Base-by-base conservation (phyloP, 306 rosid species). In the Crotalaria pallida region DNA sequence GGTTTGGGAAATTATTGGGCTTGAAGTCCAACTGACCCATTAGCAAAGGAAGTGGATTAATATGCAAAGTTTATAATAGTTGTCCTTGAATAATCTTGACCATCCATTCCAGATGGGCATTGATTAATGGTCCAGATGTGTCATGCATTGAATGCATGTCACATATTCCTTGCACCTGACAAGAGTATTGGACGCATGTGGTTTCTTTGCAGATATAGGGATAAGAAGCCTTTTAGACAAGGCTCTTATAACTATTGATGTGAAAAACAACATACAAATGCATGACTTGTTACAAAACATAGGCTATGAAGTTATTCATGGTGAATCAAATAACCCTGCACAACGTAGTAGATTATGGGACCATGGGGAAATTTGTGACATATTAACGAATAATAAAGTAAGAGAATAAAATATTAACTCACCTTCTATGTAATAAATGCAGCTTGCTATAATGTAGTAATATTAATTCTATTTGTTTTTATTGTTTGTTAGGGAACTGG, bases 251-350 rank as follows among this genome's bases (percentile, higher is more conserved):
- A 47, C 15, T 0, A 27, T 71, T 1, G 11, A 7, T n/a, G 23
- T 18, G 12, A 1, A 53, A 7, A 23, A 53, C 12, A 0, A 5
- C 27, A 10, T 53, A 11, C 34, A 12, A 24, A 53, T 53, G 60
- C 79, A 66, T 58, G 78, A 51, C 8, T 10, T 58, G 34, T 17
- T 76, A 11, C 71, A 80, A 12, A 10, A 50, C 12, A 36, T 64
- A 58, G 84, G 78, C 9, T 6, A 16, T 24, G 29, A 15, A 11
- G 64, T 71, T 2, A 31, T 71, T 57, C 58, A 16, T 5, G n/a
- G 24, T 26, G 75, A 70, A 43, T 70, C 44, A 0, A 12, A 58
- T 12, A 2, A 44, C 0, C 36, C 50, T 0, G 58, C 36, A 33
- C 47, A n/a, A 1, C 17, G 36, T 2, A 58, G 76, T 5, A 22